A percentile compares a stretch with the other conserved stretches of the same genome.
Conservation (phyloP, 352 stramenopile genomes). For the Pythium biforme region DNA sequence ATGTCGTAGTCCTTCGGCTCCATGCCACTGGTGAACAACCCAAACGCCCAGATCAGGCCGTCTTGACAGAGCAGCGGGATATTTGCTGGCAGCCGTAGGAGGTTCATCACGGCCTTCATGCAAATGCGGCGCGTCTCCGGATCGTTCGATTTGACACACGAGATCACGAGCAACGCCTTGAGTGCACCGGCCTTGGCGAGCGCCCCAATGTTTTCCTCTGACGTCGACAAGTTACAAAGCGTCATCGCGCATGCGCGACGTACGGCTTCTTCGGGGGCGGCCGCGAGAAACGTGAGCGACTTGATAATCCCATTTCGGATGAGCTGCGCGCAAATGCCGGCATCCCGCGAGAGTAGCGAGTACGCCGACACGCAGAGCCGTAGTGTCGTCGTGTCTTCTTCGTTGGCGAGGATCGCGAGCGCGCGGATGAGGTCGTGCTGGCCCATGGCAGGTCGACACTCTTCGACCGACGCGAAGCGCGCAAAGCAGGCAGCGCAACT, state of each 20-base stretch:
- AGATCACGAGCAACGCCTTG: conserved; percentile 83
- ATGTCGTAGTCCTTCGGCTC: conserved; percentile 59
- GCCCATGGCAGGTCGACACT: conserved; percentile 53
- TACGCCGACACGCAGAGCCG: conserved; percentile 68
- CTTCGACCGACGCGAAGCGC: conserved; percentile 56
- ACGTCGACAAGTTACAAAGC: conserved; percentile 91
- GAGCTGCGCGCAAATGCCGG: conserved; percentile 43
- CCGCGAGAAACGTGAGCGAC: conserved; percentile 61
- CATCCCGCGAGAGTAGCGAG: conserved; percentile 51
- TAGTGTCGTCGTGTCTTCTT: conserved; percentile 52
- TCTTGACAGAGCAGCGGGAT: conserved; percentile 67
- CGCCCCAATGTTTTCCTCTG: conserved; percentile 85
- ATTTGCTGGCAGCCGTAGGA: conserved; percentile 45
- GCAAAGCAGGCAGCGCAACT: conserved; percentile 66
- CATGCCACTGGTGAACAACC: conserved; percentile 54
- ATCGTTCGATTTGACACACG: conserved; percentile 82
- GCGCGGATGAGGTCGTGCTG: conserved; percentile 46
- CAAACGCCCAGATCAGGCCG: conserved; percentile 68
- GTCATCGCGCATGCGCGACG: conserved; percentile 82
- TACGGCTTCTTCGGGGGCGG: conserved; percentile 66
- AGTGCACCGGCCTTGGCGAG: conserved; percentile 88
- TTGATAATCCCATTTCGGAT: conserved; percentile 67
- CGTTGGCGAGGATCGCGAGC: conserved; percentile 48
- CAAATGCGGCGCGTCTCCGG: conserved; percentile 70
- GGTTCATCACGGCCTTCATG: conserved; percentile 67